Evolutionary conservation across 768 basidiomycete species (phyloP).

Genomic region (Suillus tomentosus): DNA sequence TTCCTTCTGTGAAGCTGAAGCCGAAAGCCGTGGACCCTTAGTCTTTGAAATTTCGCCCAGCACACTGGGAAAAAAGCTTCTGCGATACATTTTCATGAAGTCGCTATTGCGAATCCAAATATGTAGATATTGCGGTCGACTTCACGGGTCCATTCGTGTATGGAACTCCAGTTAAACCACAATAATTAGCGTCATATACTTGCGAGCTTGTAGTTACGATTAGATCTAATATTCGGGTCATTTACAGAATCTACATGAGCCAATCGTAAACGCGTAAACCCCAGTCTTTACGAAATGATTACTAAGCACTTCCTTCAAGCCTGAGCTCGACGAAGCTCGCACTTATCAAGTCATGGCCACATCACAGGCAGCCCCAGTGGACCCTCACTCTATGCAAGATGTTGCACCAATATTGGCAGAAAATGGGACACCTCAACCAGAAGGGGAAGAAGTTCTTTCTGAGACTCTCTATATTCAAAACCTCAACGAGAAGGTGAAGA

Average conservation of each 20-base stretch:
- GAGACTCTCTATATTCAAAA: slow-evolving; percentile 97
- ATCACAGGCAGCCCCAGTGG: slow-evolving; percentile 34
- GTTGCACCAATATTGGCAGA: slow-evolving; percentile 22
- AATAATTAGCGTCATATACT: not conserved
- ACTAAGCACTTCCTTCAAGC: slow-evolving; percentile 1
- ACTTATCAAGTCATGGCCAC: slow-evolving; percentile 37
- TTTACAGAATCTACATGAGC: too few species aligned
- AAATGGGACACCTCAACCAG: slow-evolving; percentile 19
- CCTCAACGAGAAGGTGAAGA: slow-evolving; percentile 91
- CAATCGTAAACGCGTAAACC: too few species aligned
- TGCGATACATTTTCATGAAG: not conserved
- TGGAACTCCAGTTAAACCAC: not conserved
- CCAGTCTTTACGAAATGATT: not conserved
- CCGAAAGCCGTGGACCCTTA: not conserved
- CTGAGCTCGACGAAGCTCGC: not conserved
- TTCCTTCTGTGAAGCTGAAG: slow-evolving; percentile 4
- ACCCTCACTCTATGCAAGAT: slow-evolving; percentile 30
- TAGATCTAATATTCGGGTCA: not conserved
- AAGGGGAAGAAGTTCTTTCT: slow-evolving; percentile 52
- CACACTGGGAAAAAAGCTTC: not conserved
- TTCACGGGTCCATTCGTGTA: not conserved
- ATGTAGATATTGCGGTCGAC: not conserved
- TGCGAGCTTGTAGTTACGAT: not conserved
- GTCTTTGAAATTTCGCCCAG: not conserved
- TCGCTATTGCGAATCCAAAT: not conserved